Evolutionary conservation across 139 green algal genomes (phyloP), one percentile per base, ranked within the genome.

Genomic region (Ulvella scutata): DNA sequence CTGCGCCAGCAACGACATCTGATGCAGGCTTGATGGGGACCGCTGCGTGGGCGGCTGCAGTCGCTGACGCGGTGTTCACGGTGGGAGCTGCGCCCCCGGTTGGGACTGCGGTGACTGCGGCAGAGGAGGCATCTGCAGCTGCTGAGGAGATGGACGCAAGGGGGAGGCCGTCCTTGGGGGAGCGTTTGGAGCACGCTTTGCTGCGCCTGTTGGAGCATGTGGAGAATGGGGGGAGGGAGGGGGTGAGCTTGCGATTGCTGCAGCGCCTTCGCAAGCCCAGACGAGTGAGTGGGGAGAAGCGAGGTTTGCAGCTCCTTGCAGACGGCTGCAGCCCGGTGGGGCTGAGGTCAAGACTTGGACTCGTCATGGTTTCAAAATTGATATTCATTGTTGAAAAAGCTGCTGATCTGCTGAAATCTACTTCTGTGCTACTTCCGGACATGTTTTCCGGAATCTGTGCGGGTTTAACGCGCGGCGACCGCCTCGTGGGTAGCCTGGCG

Each of bases 1-100:
- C 79, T 0, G 91, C 91, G 2, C 92, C 92, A 20, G 90, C 90
- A 21, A 97, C 34, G 20, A 96, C 88, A 62, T 97, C 92, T 29
- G 72, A 88, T 36, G 83, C 83, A 13, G 86, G 84, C 78, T 90
- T 91, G 20, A 80, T 43, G 3, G 82, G 60, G 6, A 80, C 74
- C 4, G 74, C 2, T 4, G 74, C 29, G 40, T 74, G 67, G 6
- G 73, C 7, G 2, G 43, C 44, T 4, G 78, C 73, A 4, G 61
- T 29, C 26, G 81, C 74, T 72, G 78, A 36, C 20, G 60, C 51
- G 74, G 61, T 77, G 23, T 74, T 61, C 3, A 76, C 36, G 67
- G 34, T 81, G 61, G 23, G 61, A 37, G 78, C 59, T 51, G 61
- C 74, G 28, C 59, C 28, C 23, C 38, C 73, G 39, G 75, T 62